Percentiles rank a stretch among this genome's conserved stretches.
phyloP scores from a whole-genome alignment of 768 basidiomycete species.

The Gymnopilus junonius region DNA sequence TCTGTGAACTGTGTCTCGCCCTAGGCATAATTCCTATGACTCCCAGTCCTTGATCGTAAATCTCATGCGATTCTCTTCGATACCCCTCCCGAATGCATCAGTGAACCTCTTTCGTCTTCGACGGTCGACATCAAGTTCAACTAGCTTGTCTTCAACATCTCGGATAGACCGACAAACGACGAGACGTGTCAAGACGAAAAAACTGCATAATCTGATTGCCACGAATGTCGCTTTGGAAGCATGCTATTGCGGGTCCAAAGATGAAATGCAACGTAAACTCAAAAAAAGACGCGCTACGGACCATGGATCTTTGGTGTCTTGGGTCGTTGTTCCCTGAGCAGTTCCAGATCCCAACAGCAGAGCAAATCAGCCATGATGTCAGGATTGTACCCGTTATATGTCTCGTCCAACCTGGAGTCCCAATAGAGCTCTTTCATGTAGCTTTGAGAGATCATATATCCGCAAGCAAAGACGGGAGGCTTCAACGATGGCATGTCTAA shows the following conservation, averaged over 20 bases:
- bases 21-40: no score
- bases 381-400: not conserved
- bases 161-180: not conserved
- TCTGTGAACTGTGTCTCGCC: not conserved
- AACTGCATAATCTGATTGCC: not conserved
- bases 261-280: not conserved
- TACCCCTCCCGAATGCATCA: not conserved
- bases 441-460: not conserved
- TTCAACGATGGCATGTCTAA: not conserved
- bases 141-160: not conserved
- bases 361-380: not conserved
- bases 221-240: not conserved
- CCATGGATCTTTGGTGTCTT: not conserved
- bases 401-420: not conserved
- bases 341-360: not conserved
- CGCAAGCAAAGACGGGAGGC: not conserved
- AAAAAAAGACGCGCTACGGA: not conserved
- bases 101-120: not conserved
- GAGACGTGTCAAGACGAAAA: not conserved
- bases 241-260: not conserved
- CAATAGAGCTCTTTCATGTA: not conserved
- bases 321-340: not conserved
- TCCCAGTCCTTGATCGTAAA: conserved; percentile 1
- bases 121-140: not conserved
- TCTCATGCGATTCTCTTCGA: not conserved